Evolutionary conservation across 2,329 filamentous ascomycete species (phyloP), one percentile per base, ranked within the genome.

Genomic region (Trichoderma sp.): DNA sequence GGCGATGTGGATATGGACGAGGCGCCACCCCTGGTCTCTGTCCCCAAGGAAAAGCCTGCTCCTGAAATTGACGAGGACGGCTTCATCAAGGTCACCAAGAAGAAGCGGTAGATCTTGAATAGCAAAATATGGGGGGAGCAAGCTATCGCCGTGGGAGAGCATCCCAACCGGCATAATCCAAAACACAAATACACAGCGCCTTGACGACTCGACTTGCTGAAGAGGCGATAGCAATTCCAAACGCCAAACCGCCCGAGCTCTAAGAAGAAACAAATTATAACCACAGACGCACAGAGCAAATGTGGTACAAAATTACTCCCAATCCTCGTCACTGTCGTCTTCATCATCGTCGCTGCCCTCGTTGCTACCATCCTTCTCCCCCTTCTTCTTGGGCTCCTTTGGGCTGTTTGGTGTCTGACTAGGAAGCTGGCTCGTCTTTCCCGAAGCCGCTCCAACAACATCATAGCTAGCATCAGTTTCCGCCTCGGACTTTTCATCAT

Each of bases 401-500:
- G 87, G 87, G 75, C 87, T 89, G 77, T 92, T 97, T 29, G 93
- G 91, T 22, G 93, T 90, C 71, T 92, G 91, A 77, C 92, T 97
- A 27, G 93, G 91, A 19, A 93, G 90, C 71, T 92, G 91, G 77
- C 92, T 97, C 42, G 90, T 88, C 53, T 88, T 87, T 58, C 91
- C 92, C 61, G 91, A 94, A 54, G 88, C 84, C 6, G 90, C 89
- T 8, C 91, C 91, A 54, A 99, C 93, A 37, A 99, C 86, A 77
- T 99, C 95, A 78, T 99, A 99, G 81, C 93, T 97, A 19, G 92
- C 92, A 74, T 99, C 95, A 77, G 94, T 97, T 74, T 95, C 95
- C 8, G 93, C 89, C 72, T 95, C 92, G 29, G 92, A 96, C 77
- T 94, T 93, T 77, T 93, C 91, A 75, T 97, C 93, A 74, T 96